Evolutionary conservation across 768 basidiomycete species (phyloP).

Genomic region (Suillus discolor): DNA sequence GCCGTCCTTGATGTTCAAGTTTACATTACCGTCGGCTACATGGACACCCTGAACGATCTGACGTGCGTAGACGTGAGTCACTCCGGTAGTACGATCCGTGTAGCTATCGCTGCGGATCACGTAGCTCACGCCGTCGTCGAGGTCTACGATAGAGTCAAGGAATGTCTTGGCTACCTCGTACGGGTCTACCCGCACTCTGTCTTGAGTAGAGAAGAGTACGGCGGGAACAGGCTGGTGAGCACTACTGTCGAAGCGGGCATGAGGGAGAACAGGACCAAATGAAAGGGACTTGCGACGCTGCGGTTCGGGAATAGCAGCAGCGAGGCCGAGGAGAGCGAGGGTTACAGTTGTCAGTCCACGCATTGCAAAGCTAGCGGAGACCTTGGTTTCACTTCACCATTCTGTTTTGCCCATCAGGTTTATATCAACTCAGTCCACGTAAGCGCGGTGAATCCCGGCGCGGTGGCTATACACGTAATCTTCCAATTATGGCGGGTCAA

Average conservation of each 20-base stretch:
- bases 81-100: conserved; percentile 81
- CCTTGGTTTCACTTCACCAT: background rate
- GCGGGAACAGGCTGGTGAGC: conserved; percentile 30
- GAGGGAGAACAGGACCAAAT: conserved; percentile 81
- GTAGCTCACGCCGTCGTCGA: conserved; percentile 44
- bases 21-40: conserved; percentile 89
- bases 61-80: conserved; percentile 87
- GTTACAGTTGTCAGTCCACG: conserved; percentile 68
- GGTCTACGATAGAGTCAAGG: conserved; percentile 42
- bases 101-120: conserved; percentile 82
- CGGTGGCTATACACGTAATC: background rate
- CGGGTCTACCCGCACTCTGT: conserved; percentile 46
- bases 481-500: background rate
- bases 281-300: conserved; percentile 79
- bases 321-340: conserved; percentile 59
- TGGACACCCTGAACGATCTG: conserved; percentile 87
- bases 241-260: conserved; percentile 64
- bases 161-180: conserved; percentile 65
- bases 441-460: conserved; percentile 3
- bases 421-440: background rate
- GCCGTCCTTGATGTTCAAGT: conserved; percentile 88
- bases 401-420: background rate
- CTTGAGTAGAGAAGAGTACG: conserved; percentile 44
- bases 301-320: conserved; percentile 37
- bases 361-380: conserved; percentile 38